Evolutionary conservation across 257 asterid species (phyloP), one percentile per base, ranked within the genome.

Genomic region (Capsicum baccatum): DNA sequence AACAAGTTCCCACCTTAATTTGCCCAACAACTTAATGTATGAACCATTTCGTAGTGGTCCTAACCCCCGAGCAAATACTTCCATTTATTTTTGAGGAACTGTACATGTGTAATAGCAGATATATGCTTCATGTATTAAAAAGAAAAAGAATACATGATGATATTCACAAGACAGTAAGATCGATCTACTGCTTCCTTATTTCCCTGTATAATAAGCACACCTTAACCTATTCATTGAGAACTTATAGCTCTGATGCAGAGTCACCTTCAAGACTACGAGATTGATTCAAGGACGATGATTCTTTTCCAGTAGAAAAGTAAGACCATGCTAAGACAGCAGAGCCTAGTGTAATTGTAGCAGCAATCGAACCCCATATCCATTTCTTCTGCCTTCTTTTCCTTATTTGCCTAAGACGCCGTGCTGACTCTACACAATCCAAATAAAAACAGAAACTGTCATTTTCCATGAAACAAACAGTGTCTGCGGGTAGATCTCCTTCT

Each of bases 291-390:
- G 91, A 86, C 82, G 91, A 88, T 1, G 92, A 85, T 26, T 85
- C 93, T 82, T 89, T 90, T 83, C 94, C 97, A 90, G 87, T 47
- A 48, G 87, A 89, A 69, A 92, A 85, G 86, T 89, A 94, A 80
- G 99, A 89, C 91, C 92, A 96, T 3, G 92, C 90, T 55, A 92
- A 66, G 85, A 86, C 88, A 81, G 92, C 92, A 12, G 98, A 90
- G 56, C 99, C 98, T 8, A 93, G 50, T 69, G 97, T 86, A 35
- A 91, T 35, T 17, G 89, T 87, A 76, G 96, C 90, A 70, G 99
- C 97, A 83, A 93, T 68, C 0, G 98, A 96, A 35, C 98, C 95
- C 93, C 93, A 92, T 48, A 92, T 84, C 98, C 95, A 93, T 81
- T 82, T 91, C 48, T 78, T 78, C 76, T 87, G 93, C 87, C 89